Evolutionary conservation across 2,329 filamentous ascomycete genomes (phyloP).

Genomic region (Fusarium sp.): DNA sequence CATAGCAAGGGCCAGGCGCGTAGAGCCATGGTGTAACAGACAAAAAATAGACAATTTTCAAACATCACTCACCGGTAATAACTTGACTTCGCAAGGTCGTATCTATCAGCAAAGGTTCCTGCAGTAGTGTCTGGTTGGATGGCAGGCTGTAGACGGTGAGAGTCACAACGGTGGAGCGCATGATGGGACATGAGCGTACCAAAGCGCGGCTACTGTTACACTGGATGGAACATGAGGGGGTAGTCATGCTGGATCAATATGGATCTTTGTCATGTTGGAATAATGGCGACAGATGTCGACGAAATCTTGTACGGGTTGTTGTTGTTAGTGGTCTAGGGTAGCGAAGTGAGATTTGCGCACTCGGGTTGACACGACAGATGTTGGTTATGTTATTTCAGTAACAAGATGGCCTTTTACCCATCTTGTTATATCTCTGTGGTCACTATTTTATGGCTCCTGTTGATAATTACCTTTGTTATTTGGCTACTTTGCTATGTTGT

Average conservation of each 20-base stretch:
- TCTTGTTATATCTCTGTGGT: too few relatives aligned
- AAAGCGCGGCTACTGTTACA: slow-evolving; percentile 1
- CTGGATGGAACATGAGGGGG: neutral
- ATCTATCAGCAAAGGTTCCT: neutral
- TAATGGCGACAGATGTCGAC: neutral
- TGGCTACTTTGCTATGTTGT: neutral
- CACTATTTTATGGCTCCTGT: too few relatives aligned
- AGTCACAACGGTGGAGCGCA: slow-evolving; percentile 5
- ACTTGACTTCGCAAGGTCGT: neutral
- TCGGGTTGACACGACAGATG: neutral
- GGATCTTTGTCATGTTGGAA: neutral
- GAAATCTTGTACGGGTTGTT: neutral
- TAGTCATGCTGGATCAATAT: neutral
- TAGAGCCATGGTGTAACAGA: slow-evolving; percentile 4
- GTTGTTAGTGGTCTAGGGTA: neutral
- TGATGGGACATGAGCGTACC: slow-evolving; percentile 23
- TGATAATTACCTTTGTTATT: neutral
- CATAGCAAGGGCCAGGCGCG: slow-evolving; percentile 14
- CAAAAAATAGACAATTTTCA: neutral
- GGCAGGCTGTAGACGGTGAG: neutral
- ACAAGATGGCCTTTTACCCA: neutral
- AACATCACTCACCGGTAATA: neutral
- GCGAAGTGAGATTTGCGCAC: neutral
- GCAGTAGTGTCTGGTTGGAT: neutral
- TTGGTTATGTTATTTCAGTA: neutral